Evolutionary conservation across 202 grass and related monocot species (phyloP).

Genomic region (Zoysia matrella): DNA sequence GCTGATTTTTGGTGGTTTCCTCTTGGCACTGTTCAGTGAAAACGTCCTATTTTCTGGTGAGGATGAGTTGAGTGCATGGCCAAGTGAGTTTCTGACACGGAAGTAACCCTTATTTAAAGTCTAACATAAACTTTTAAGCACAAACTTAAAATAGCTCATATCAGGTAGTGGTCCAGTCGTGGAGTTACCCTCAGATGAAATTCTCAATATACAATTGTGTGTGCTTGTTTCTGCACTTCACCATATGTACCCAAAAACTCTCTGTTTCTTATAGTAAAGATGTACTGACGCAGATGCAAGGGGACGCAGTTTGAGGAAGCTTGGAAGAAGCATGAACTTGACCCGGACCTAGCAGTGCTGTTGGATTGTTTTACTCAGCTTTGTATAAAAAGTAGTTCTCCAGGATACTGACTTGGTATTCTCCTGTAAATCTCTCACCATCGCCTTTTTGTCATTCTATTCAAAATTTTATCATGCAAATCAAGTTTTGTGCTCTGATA

Average conservation of each 20-base stretch:
- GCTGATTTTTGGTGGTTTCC: background rate
- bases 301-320: constrained; percentile 68
- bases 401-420: constrained; percentile 23
- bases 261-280: constrained; percentile 12
- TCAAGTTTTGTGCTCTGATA: background rate
- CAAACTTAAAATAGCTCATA: background rate
- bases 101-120: no score
- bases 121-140: background rate
- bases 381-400: constrained; percentile 24
- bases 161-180: background rate
- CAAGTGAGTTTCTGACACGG: no score
- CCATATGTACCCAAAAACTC: background rate
- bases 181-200: background rate
- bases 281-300: constrained; percentile 63
- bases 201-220: background rate
- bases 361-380: constrained; percentile 59
- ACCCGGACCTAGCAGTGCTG: constrained; percentile 69
- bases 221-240: background rate
- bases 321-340: constrained; percentile 87
- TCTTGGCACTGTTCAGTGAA: background rate
- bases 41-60: background rate
- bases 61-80: no score
- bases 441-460: background rate
- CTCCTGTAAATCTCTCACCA: constrained; percentile 29
- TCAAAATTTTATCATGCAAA: background rate